Conservation (phyloP, 495 filamentous ascomycete genomes). For the Ramalina peruviana region DNA sequence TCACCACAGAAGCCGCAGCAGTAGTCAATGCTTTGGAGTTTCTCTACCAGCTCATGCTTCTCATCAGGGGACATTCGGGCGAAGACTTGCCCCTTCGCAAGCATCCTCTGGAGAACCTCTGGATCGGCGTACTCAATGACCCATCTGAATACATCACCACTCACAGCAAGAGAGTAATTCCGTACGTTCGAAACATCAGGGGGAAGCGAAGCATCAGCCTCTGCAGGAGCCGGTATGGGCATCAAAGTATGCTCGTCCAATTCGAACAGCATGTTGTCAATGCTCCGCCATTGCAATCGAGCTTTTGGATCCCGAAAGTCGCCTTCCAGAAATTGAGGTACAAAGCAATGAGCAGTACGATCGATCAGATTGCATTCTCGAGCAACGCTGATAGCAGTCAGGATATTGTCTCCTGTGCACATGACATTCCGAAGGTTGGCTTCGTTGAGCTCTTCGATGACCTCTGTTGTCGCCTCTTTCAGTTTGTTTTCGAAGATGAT, state of each 20-base stretch:
- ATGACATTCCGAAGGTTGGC: slow-evolving; percentile 86
- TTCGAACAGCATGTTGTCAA: slow-evolving; percentile 62
- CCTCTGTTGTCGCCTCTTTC: slow-evolving; percentile 63
- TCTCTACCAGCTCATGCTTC: slow-evolving; percentile 96
- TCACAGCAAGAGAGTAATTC: slow-evolving; percentile 79
- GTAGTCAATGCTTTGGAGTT: slow-evolving; percentile 91
- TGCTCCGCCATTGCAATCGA: slow-evolving; percentile 75
- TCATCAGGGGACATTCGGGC: slow-evolving; percentile 98
- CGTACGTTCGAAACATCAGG: slow-evolving; percentile 64
- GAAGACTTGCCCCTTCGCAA: slow-evolving; percentile 85
- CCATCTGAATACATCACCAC: slow-evolving; percentile 93
- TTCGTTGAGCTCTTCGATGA: slow-evolving; percentile 69
- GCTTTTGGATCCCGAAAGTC: slow-evolving; percentile 52
- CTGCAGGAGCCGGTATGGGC: slow-evolving; percentile 52
- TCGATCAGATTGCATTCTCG: slow-evolving; percentile 81
- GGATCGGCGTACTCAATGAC: slow-evolving; percentile 78
- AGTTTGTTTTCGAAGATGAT: slow-evolving; percentile 99
- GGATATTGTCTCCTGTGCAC: slow-evolving; percentile 97
- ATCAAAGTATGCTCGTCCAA: slow-evolving; percentile 67
- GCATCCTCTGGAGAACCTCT: slow-evolving; percentile 65
- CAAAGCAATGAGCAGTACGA: slow-evolving; percentile 70
- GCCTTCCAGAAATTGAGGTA: slow-evolving; percentile 77
- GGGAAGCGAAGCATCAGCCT: slow-evolving; percentile 69
- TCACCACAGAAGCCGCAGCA: slow-evolving; percentile 95
- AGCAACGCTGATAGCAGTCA: slow-evolving; percentile 93